phyloP scores from a whole-genome alignment of 345 rosid species.

The Atalantia buxifolia region DNA sequence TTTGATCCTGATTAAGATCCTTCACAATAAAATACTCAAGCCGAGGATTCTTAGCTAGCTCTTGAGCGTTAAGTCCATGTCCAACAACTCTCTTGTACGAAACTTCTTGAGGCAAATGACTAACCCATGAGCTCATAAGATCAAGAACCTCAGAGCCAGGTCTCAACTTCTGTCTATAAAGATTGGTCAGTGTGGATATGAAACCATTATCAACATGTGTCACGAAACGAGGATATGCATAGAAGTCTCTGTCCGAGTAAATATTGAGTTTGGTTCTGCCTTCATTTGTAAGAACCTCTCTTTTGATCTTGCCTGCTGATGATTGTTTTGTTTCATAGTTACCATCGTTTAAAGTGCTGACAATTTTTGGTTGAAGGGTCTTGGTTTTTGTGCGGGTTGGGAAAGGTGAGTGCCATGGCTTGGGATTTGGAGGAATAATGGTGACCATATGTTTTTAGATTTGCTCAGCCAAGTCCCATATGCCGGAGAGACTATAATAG shows the following conservation, averaged over 20 bases:
- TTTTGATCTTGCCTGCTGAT: conserved; percentile 59
- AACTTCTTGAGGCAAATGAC: conserved; percentile 74
- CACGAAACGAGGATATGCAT: conserved; percentile 72
- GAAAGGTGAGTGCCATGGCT: conserved; percentile 25
- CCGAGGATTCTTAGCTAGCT: conserved; percentile 72
- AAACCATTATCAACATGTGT: conserved; percentile 80
- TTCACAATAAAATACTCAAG: conserved; percentile 60
- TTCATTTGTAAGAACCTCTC: conserved; percentile 61
- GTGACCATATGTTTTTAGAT: conserved; percentile 21
- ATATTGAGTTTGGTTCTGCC: conserved; percentile 62
- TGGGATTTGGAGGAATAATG: conserved; percentile 16
- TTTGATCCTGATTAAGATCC: conserved; percentile 65
- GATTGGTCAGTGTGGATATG: conserved; percentile 60
- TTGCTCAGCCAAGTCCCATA: background rate
- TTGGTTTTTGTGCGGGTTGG: conserved; percentile 14
- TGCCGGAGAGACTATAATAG: background rate
- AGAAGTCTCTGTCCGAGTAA: conserved; percentile 65
- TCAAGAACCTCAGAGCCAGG: conserved; percentile 73
- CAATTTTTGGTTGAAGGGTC: conserved; percentile 20
- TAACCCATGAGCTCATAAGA: conserved; percentile 92
- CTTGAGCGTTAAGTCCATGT: conserved; percentile 91
- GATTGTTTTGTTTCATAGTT: conserved; percentile 33
- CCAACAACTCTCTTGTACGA: conserved; percentile 74
- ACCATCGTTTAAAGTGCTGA: conserved; percentile 32
- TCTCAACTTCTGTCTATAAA: conserved; percentile 55